These are phyloP conservation scores for Aspergillus aculeatinus DNA, from an alignment of 2,329 filamentous ascomycete genomes.

Conservation along the genomic window DNA sequence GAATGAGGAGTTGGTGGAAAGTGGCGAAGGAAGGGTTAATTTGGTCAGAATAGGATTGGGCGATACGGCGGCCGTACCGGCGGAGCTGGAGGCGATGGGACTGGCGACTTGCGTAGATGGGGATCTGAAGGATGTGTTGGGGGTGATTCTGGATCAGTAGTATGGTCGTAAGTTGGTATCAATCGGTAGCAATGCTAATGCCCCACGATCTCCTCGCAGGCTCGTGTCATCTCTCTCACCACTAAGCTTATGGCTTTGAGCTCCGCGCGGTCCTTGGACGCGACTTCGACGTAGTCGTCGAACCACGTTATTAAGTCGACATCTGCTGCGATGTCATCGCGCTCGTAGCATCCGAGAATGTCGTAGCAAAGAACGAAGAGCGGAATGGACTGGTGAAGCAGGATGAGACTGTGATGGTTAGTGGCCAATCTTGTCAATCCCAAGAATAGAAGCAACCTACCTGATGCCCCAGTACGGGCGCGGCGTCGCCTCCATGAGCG, in stretches of 20 bases:
- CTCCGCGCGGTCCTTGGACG: constrained; percentile 11
- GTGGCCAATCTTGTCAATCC: neutral
- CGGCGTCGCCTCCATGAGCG: neutral
- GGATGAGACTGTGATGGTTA: constrained; percentile 11
- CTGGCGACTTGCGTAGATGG: constrained; percentile 19
- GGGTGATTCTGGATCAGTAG: neutral
- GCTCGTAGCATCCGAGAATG: constrained; percentile 12
- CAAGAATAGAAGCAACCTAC: neutral
- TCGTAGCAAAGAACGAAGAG: constrained; percentile 15
- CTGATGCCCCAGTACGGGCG: constrained; percentile 10
- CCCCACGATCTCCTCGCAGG: neutral
- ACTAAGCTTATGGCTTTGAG: neutral
- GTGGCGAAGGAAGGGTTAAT: constrained; percentile 7
- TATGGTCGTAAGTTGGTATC: too few species aligned
- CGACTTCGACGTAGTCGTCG: constrained; percentile 11
- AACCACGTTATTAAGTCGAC: constrained; percentile 10
- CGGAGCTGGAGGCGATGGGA: constrained; percentile 19
- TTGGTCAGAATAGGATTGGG: constrained; percentile 22
- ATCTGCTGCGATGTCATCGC: constrained; percentile 5
- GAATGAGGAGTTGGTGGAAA: constrained; percentile 21
- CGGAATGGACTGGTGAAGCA: constrained; percentile 18
- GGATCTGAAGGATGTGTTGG: constrained; percentile 10
- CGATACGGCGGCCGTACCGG: constrained; percentile 21
- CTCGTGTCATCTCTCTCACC: neutral
- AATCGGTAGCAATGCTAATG: neutral